Percentiles rank a stretch among this genome's conserved stretches.
phyloP scores from a whole-genome alignment of 1,139 yeast genomes.

The Saccharomyces hybrid region DNA sequence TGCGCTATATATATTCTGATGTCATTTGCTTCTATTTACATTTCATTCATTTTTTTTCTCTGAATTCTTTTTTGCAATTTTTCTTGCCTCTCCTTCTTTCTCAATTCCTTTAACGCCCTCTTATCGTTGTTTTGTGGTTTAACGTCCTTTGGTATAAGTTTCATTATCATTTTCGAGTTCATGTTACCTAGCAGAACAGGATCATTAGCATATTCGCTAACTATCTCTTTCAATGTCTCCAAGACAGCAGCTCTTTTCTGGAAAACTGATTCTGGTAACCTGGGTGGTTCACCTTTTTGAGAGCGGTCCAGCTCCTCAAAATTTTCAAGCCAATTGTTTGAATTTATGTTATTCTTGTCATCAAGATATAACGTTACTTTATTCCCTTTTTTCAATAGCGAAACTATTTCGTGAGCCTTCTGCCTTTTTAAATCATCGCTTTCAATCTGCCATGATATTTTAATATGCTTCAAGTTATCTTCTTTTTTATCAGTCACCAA shows the following conservation, averaged over 20 bases:
- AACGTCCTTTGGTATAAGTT: slow-evolving; percentile 25
- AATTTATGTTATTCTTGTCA: slow-evolving; percentile 21
- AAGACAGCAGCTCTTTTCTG: slow-evolving; percentile 27
- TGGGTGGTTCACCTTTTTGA: slow-evolving; percentile 13
- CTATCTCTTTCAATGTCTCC: slow-evolving; percentile 31
- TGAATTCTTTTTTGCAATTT: slow-evolving; percentile 22
- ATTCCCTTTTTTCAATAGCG: slow-evolving; percentile 35
- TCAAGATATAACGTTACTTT: slow-evolving; percentile 36
- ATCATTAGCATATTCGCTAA: slow-evolving; percentile 27
- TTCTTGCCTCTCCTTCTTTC: slow-evolving; percentile 25
- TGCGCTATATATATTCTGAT: background rate
- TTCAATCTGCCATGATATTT: slow-evolving; percentile 41
- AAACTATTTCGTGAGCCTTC: slow-evolving; percentile 38
- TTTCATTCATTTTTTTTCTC: slow-evolving; percentile 14
- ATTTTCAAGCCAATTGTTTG: slow-evolving; percentile 22
- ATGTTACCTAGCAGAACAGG: slow-evolving; percentile 32
- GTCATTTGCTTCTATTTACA: background rate
- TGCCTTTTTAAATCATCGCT: slow-evolving; percentile 38
- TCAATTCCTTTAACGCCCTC: slow-evolving; percentile 21
- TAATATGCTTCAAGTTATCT: slow-evolving; percentile 33
- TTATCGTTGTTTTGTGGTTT: slow-evolving; percentile 16
- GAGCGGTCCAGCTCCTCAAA: slow-evolving; percentile 12
- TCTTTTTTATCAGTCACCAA: slow-evolving; percentile 19
- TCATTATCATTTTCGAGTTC: slow-evolving; percentile 24
- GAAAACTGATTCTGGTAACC: slow-evolving; percentile 18